Base-by-base conservation (phyloP, 192 early-diverging fungal species). In the Chytriomyces hyalinus region DNA sequence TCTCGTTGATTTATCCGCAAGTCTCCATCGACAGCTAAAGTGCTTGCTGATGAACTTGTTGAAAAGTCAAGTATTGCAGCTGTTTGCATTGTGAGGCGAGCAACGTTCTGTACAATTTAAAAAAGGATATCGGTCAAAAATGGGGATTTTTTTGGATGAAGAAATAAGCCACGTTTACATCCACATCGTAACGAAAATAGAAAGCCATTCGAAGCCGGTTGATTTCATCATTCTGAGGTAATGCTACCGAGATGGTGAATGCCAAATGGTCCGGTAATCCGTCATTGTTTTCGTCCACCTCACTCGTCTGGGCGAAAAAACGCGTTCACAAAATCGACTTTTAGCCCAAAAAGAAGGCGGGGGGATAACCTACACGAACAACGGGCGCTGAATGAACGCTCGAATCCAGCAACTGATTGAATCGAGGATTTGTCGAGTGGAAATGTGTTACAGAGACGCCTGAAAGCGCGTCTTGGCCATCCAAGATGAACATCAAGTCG, bases 211-310 rank as follows among this genome's bases (percentile, higher is more conserved):
- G 61, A 10, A 78, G 79, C 3, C 74, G 74, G 6, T 22, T 10
- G 46, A 85, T 78, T 5, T 15, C 11, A 49, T 82, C 81, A 11
- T 20, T 45, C 7, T 48, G 61, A 11, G 60, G n/a, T 46, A 85
- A 53, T 43, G 84, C 76, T 7, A 83, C 65, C 4, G 49, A 6
- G 15, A 81, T 70, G 7, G 36, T 69, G 63, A 85, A 83, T 0
- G 7, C 63, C 60, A 85, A 8, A n/a, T 75, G 67, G 49, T 85
- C 84, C 22, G 70, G 22, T 5, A 75, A 69, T 17, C 84, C 84
- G 68, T 85, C 84, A n/a, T 75, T 62, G 48, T 82, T 64, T 17
- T 22, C 45, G 59, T 85, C 84, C n/a, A 80, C 20, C 24, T 85
- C 80, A 20, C 70, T 11, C 36, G 79, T 71, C 84, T 84, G 6